Conservation (phyloP, 2,329 filamentous ascomycete genomes). For the Verticillium tricorpus region DNA sequence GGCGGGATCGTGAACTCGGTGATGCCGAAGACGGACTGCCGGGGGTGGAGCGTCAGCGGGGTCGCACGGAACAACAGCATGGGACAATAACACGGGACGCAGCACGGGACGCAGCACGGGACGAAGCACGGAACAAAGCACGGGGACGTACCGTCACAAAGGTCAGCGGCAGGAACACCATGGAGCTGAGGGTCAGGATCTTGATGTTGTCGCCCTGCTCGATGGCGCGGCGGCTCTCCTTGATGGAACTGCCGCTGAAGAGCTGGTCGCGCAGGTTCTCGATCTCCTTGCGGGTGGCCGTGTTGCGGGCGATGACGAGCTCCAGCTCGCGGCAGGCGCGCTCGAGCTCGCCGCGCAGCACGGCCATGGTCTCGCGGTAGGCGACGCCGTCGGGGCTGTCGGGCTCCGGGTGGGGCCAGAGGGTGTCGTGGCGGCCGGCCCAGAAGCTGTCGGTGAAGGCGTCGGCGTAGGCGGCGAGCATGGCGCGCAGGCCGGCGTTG, state of each 20-base stretch:
- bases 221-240: conserved; percentile 56
- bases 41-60: not conserved
- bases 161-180: conserved; percentile 57
- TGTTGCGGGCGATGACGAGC: conserved; percentile 44
- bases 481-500: conserved; percentile 54
- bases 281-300: conserved; percentile 50
- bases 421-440: conserved; percentile 46
- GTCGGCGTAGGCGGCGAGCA: conserved; percentile 51
- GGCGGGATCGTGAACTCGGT: conserved; percentile 37
- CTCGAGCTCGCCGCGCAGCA: conserved; percentile 43
- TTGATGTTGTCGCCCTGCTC: conserved; percentile 62
- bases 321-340: conserved; percentile 45
- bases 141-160: conserved; percentile 47
- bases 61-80: no score
- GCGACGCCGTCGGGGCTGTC: conserved; percentile 37
- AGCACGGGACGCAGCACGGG: no score
- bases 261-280: conserved; percentile 55
- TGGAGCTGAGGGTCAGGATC: conserved; percentile 53
- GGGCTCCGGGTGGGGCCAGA: conserved; percentile 51
- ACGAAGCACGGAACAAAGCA: not conserved
- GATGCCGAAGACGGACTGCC: conserved; percentile 50
- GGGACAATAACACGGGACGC: conserved; percentile 3
- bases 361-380: conserved; percentile 44
- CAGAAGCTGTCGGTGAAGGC: conserved; percentile 56
- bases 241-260: conserved; percentile 59